Percentiles rank a stretch among this genome's conserved stretches.
These are phyloP conservation scores for Saccharomyces hybrid DNA, from an alignment of 1,139 yeast genomes.

Conservation along the genomic window DNA sequence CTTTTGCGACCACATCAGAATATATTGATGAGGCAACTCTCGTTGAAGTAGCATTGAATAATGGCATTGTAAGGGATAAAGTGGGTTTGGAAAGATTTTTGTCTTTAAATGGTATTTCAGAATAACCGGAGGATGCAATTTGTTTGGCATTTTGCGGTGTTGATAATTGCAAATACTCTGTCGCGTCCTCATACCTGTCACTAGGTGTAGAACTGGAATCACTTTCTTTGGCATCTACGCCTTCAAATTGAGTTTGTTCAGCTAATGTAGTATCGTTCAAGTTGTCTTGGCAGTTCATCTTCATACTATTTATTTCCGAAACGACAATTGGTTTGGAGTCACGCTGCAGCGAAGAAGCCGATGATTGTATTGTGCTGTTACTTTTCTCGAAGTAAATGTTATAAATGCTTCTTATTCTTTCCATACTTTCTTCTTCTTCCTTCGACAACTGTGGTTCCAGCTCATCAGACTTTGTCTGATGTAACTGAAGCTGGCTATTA, in stretches of 20 bases:
- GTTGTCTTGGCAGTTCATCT: background rate
- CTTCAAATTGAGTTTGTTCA: background rate
- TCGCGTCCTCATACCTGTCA: background rate
- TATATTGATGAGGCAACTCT: constrained; percentile 30
- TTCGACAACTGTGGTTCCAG: constrained; percentile 12
- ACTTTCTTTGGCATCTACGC: background rate
- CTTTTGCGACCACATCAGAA: constrained; percentile 20
- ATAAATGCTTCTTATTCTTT: constrained; percentile 69
- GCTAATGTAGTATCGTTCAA: background rate
- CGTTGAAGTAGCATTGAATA: constrained; percentile 17
- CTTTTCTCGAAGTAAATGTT: constrained; percentile 63
- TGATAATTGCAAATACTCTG: constrained; percentile 4
- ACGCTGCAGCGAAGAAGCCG: constrained; percentile 4
- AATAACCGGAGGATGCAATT: constrained; percentile 31
- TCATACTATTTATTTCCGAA: background rate
- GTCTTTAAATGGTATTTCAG: constrained; percentile 19
- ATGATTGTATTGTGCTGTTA: constrained; percentile 32
- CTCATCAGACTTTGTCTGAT: background rate
- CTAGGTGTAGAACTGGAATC: background rate
- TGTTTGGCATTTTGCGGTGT: background rate
- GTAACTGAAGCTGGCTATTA: background rate
- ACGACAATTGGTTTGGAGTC: background rate
- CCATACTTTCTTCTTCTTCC: constrained; percentile 60
- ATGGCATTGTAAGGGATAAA: constrained; percentile 10
- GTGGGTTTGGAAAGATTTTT: constrained; percentile 3